A percentile compares a stretch with the other conserved stretches of the same genome.
phyloP scores from a whole-genome alignment of 805 yeast species.

The Yarrowia sp. region DNA sequence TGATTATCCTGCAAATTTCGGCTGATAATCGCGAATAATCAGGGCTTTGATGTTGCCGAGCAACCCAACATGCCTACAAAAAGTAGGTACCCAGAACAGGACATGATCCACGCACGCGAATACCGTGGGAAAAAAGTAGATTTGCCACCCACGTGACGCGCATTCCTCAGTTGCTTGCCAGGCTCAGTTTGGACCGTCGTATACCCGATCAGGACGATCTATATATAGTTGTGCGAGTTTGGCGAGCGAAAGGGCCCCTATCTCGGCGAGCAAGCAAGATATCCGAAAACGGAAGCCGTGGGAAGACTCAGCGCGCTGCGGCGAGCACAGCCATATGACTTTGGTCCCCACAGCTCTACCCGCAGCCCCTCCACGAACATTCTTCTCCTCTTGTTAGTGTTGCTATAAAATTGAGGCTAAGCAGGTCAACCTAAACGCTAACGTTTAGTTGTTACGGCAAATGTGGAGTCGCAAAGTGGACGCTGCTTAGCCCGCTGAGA shows the following conservation, averaged over 20 bases:
- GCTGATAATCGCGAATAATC: too few relatives aligned
- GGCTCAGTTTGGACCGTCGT: neutral
- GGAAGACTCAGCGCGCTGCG: neutral
- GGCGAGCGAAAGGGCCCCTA: neutral
- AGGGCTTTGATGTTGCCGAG: too few relatives aligned
- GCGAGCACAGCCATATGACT: neutral
- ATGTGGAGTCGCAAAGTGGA: neutral
- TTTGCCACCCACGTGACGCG: neutral
- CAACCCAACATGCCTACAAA: too few relatives aligned
- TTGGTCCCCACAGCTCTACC: neutral
- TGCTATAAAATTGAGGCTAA: slow-evolving; percentile 6
- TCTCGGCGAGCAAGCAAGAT: too few relatives aligned
- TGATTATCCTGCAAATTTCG: too few relatives aligned
- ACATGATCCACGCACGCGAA: too few relatives aligned
- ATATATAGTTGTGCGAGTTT: neutral
- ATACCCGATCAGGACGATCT: slow-evolving; percentile 1
- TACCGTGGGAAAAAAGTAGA: neutral
- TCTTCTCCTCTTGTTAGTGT: neutral
- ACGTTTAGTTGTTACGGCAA: neutral
- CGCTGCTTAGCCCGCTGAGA: too few relatives aligned
- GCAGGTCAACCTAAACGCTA: neutral
- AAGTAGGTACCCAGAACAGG: too few relatives aligned
- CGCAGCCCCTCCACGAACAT: neutral
- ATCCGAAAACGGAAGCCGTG: too few relatives aligned
- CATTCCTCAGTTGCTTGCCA: slow-evolving; percentile 9